phyloP scores from a whole-genome alignment of 2,329 filamentous ascomycete species.

The Cordyceps sp. region DNA sequence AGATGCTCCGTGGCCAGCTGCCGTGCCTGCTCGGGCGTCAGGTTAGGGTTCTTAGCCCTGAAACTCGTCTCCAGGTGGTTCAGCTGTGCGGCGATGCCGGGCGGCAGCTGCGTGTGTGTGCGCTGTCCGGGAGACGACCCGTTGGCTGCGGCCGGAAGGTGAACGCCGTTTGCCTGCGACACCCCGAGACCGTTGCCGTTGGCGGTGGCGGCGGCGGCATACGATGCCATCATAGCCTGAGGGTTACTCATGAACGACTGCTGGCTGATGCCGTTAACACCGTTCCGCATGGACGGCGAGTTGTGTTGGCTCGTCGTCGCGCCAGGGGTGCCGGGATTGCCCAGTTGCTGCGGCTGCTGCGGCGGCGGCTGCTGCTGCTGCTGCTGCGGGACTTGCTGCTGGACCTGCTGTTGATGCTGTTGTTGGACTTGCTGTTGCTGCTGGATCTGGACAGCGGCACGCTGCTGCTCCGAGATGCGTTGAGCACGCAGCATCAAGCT shows the following conservation, averaged over 20 bases:
- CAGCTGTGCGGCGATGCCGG: conserved; percentile 30
- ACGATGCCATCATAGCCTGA: conserved; percentile 34
- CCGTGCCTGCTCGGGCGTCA: conserved; percentile 30
- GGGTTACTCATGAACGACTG: conserved; percentile 35
- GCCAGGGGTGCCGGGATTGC: conserved; percentile 14
- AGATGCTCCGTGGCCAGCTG: conserved; percentile 34
- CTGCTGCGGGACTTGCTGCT: conserved; percentile 16
- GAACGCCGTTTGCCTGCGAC: conserved; percentile 26
- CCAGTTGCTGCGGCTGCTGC: conserved; percentile 9
- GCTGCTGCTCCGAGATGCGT: conserved; percentile 49
- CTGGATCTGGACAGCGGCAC: conserved; percentile 31
- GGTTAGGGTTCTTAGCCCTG: conserved; percentile 30
- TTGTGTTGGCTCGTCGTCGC: conserved; percentile 21
- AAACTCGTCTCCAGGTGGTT: conserved; percentile 34
- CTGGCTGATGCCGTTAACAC: conserved; percentile 28
- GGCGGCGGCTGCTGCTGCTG: conserved; percentile 18
- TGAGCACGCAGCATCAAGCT: conserved; percentile 46
- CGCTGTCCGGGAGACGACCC: conserved; percentile 24
- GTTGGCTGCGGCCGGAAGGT: conserved; percentile 26
- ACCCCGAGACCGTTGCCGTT: conserved; percentile 26
- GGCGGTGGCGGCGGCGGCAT: conserved; percentile 21
- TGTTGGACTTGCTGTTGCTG: conserved; percentile 17
- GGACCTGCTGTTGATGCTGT: conserved; percentile 13
- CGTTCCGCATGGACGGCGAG: conserved; percentile 26
- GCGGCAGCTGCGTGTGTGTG: conserved; percentile 25